Conservation (phyloP, 2,329 filamentous ascomycete genomes). For the Xylariaceae sp. region DNA sequence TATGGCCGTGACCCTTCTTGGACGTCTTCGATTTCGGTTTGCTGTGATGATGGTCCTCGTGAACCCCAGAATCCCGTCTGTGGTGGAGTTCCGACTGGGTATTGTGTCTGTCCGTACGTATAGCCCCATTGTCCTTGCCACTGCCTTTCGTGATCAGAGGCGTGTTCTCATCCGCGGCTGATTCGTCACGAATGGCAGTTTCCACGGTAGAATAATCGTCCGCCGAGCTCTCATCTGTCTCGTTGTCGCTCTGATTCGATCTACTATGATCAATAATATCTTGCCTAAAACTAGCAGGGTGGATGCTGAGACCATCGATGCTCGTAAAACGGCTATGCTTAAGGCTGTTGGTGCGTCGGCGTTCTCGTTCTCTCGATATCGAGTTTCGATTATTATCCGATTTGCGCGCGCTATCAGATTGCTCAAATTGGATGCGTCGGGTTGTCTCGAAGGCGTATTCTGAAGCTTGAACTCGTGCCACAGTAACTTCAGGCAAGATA, state of each 20-base stretch:
- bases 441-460: constrained; percentile 42
- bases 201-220: constrained; percentile 55
- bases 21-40: constrained; percentile 66
- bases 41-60: constrained; percentile 80
- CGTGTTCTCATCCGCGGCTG: constrained; percentile 45
- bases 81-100: constrained; percentile 36
- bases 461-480: constrained; percentile 53
- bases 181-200: constrained; percentile 38
- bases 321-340: constrained; percentile 66
- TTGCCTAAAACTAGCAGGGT: constrained; percentile 88
- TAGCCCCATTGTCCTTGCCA: constrained; percentile 39
- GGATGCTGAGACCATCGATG: constrained; percentile 78
- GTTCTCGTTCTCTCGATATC: constrained; percentile 49
- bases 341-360: constrained; percentile 53
- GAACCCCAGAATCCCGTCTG: constrained; percentile 60
- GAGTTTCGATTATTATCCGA: constrained; percentile 40
- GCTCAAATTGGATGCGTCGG: constrained; percentile 50
- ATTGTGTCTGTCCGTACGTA: constrained; percentile 38
- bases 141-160: constrained; percentile 43
- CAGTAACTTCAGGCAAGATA: constrained; percentile 65
- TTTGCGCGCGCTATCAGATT: constrained; percentile 40
- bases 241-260: constrained; percentile 60
- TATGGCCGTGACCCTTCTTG: constrained; percentile 59
- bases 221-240: constrained; percentile 58
- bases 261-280: constrained; percentile 88